These are phyloP conservation scores for Funneliformis geosporum DNA, from an alignment of 192 early-diverging fungal species.

Conservation along the genomic window DNA sequence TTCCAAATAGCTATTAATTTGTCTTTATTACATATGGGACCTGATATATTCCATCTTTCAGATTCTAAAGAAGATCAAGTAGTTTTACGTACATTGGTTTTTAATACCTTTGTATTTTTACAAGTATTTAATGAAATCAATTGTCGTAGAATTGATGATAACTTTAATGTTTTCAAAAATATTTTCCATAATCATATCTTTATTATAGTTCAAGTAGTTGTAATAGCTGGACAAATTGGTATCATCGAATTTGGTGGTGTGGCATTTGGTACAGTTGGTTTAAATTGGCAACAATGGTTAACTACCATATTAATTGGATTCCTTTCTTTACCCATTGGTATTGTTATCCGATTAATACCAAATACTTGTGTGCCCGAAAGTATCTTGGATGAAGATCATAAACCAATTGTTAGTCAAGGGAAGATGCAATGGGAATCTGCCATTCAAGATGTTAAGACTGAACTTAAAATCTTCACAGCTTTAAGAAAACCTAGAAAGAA, in stretches of 20 bases:
- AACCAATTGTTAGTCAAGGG: conserved; percentile 35
- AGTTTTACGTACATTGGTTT: conserved; percentile 79
- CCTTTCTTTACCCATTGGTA: conserved; percentile 80
- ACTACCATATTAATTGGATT: conserved; percentile 78
- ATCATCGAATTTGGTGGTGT: conserved; percentile 88
- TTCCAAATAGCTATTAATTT: conserved; percentile 87
- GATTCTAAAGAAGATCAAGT: conserved; percentile 39
- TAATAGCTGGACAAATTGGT: conserved; percentile 73
- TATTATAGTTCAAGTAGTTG: conserved; percentile 70
- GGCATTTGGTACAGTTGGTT: conserved; percentile 81
- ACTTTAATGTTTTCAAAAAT: conserved; percentile 87
- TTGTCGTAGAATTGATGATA: conserved; percentile 77
- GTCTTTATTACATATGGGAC: conserved; percentile 58
- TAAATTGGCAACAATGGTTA: conserved; percentile 72
- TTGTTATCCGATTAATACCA: conserved; percentile 78
- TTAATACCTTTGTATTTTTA: conserved; percentile 93
- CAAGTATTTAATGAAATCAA: conserved; percentile 97
- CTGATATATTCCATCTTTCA: conserved; percentile 60
- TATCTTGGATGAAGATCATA: conserved; percentile 36
- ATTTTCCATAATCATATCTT: conserved; percentile 82
- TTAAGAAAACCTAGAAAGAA: background rate
- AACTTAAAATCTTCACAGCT: background rate
- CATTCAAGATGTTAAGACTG: background rate
- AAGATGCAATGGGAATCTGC: conserved; percentile 39
- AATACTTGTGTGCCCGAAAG: conserved; percentile 53